Percentiles rank a stretch among this genome's conserved stretches.
These are phyloP conservation scores for Saccharomycopsis sp. DNA, from an alignment of 805 yeast genomes.

Conservation along the genomic window DNA sequence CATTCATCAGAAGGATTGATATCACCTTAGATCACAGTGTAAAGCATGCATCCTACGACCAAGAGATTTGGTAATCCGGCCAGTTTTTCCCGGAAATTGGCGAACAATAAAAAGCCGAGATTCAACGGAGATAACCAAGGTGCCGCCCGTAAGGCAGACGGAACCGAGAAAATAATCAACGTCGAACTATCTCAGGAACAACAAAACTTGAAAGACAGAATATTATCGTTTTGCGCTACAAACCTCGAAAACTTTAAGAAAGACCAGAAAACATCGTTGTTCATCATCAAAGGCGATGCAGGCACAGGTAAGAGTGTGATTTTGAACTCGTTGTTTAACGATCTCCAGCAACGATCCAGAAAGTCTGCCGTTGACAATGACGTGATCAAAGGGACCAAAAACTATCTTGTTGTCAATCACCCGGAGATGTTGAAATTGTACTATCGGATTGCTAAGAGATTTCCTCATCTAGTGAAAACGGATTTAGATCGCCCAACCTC, in stretches of 20 bases:
- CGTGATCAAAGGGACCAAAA: slow-evolving; percentile 28
- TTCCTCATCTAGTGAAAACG: slow-evolving; percentile 32
- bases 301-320: slow-evolving; percentile 44
- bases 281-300: slow-evolving; percentile 41
- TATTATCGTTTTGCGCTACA: slow-evolving; percentile 28
- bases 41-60: not conserved
- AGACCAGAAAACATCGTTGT: slow-evolving; percentile 29
- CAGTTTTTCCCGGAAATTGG: not conserved
- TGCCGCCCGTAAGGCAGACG: not conserved
- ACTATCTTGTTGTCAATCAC: slow-evolving; percentile 39
- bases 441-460: slow-evolving; percentile 33
- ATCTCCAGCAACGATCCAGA: slow-evolving; percentile 31
- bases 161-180: not conserved
- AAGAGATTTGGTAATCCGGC: not conserved
- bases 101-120: not conserved
- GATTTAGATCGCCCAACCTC: slow-evolving; percentile 43
- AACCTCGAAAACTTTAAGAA: slow-evolving; percentile 22
- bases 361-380: slow-evolving; percentile 20
- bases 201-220: slow-evolving; percentile 25
- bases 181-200: slow-evolving; percentile 34
- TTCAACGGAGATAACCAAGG: not conserved
- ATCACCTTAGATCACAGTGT: not conserved
- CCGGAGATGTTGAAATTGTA: slow-evolving; percentile 43
- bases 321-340: slow-evolving; percentile 37
- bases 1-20: no score